Evolutionary conservation across 352 stramenopile genomes (phyloP).

Genomic region (Globisporangium alternatum): DNA sequence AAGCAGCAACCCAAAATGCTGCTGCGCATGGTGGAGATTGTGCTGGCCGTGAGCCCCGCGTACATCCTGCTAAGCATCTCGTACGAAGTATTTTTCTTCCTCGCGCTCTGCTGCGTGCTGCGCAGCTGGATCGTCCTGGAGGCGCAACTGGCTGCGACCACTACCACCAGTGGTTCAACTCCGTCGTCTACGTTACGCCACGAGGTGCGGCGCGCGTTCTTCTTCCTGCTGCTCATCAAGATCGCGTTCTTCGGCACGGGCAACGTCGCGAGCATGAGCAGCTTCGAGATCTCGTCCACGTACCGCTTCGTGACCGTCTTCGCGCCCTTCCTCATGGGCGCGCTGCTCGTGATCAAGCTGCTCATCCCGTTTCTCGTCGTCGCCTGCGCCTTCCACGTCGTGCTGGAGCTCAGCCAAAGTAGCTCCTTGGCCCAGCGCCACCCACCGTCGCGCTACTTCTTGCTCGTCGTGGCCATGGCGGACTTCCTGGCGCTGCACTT

Average conservation of each 20-base stretch:
- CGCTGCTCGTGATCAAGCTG: constrained; percentile 75
- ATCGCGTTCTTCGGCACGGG: constrained; percentile 85
- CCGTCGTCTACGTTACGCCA: constrained; percentile 9
- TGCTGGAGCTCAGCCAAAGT: constrained; percentile 34
- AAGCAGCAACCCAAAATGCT: constrained; percentile 12
- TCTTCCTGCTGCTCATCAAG: constrained; percentile 78
- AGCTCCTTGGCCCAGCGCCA: constrained; percentile 14
- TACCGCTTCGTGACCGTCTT: constrained; percentile 86
- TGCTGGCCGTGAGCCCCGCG: constrained; percentile 53
- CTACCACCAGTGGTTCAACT: neutral
- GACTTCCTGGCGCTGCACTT: constrained; percentile 81
- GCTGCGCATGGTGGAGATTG: constrained; percentile 47
- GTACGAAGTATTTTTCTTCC: constrained; percentile 84
- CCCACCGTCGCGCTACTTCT: constrained; percentile 50
- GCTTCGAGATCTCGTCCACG: constrained; percentile 83
- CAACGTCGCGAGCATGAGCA: constrained; percentile 86
- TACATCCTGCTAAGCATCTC: constrained; percentile 81
- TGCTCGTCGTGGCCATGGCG: constrained; percentile 78
- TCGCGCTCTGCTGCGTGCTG: constrained; percentile 50
- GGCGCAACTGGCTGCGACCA: constrained; percentile 2
- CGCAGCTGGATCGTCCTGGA: constrained; percentile 66
- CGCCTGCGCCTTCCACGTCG: constrained; percentile 58
- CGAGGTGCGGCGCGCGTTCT: constrained; percentile 69
- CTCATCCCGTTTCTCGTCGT: constrained; percentile 80
- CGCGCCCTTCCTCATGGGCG: constrained; percentile 78